Base-by-base conservation (phyloP, 371 early-diverging fungal species). In the Rhizopus delemar region DNA sequence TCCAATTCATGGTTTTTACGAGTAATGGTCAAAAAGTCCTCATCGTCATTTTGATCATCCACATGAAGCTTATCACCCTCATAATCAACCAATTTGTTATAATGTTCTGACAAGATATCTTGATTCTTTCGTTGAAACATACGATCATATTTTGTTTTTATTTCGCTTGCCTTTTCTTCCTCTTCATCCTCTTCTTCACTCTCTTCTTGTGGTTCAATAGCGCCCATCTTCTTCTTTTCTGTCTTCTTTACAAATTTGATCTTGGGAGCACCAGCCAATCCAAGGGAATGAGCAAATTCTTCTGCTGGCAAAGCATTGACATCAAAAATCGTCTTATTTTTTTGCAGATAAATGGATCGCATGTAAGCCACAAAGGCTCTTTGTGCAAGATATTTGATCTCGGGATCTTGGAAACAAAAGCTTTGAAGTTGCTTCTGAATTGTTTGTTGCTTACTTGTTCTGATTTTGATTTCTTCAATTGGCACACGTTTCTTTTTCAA, bases 381-480 rank as follows among this genome's bases (percentile, higher is more conserved):
- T 77, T 97, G 96, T 8, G 89, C 97, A 31, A 97, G 80, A 70
- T 98, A 96, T 74, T 97, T 97, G 63, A 95, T 87, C 68, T 97
- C 96, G 0, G 96, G 88, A 55, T 91, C 85, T 77, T 95, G 86
- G 75, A 95, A 93, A 81, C 96, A 97, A 56, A 93, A 85, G 50
- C 89, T 85, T 66, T 93, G 93, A 55, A 98, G 74, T 68, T 94
- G 92, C 58, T 84, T 84, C 46, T 82, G 79, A 15, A 96, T 88
- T 3, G 86, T 82, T 63, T 88, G 80, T 57, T 88, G 87, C 69
- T 93, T 92, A 69, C 73, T 86, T 13, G 74, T 81, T 67, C 92
- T 92, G 35, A 93, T 87, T 59, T 90, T 86, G 68, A 95, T 91
- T 69, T 87, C 82, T 60, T 91, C 88, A 34, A 97, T 87, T 2